Percentiles rank a stretch among this genome's conserved stretches.
These are phyloP conservation scores for Colletotrichum cordylinicola DNA, from an alignment of 2,329 filamentous ascomycete genomes.

Conservation along the genomic window DNA sequence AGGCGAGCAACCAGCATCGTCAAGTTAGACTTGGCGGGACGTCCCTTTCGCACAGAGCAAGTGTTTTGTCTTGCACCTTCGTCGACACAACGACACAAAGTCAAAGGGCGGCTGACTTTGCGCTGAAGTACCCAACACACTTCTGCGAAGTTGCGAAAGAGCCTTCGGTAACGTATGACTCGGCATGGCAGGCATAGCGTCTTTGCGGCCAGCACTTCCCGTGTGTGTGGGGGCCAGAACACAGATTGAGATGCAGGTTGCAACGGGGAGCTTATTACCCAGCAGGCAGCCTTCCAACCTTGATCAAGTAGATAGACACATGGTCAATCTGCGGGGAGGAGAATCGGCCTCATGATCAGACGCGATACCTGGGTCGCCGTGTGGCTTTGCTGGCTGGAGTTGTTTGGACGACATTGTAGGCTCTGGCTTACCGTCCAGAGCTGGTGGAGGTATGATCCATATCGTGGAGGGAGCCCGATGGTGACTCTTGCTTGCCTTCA, in stretches of 20 bases:
- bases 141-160: not conserved
- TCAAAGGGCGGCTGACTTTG: not conserved
- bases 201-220: not conserved
- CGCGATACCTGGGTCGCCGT: not conserved
- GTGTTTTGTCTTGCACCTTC: not conserved
- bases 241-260: not conserved
- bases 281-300: not conserved
- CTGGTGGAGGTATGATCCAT: not conserved
- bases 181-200: not conserved
- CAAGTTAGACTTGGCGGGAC: not conserved
- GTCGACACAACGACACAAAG: not conserved
- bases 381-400: not conserved
- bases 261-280: not conserved
- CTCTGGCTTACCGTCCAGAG: not conserved
- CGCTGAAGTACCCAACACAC: not conserved
- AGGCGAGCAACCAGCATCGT: not conserved
- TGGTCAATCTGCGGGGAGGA: not conserved
- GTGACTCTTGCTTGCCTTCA: not conserved
- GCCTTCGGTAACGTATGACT: not conserved
- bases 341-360: not conserved
- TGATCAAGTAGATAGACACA: not conserved
- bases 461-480: not conserved
- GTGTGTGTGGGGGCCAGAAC: not conserved
- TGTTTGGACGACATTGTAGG: not conserved
- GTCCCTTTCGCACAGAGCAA: not conserved